Evolutionary conservation across 2,329 filamentous ascomycete species (phyloP).

Genomic region (Sporothrix schenckii): DNA sequence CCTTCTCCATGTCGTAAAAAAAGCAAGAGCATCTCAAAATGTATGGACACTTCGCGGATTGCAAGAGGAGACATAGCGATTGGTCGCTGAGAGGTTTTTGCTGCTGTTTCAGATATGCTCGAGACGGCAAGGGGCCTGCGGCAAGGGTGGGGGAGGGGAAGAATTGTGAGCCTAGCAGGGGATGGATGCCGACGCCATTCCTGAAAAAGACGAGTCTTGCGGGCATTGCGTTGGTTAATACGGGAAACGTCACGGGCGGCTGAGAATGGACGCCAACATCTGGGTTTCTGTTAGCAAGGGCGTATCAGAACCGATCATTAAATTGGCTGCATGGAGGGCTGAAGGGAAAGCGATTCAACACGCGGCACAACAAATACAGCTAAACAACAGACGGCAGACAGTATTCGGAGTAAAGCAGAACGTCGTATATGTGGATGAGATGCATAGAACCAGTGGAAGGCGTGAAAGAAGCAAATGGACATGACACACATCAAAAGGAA

Average conservation of each 20-base stretch:
- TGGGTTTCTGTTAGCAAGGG: neutral
- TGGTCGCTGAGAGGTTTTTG: slow-evolving; percentile 14
- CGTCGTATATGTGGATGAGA: slow-evolving; percentile 13
- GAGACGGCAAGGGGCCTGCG: slow-evolving; percentile 26
- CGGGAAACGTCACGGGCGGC: slow-evolving; percentile 8
- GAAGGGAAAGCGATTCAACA: neutral
- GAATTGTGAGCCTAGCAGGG: slow-evolving; percentile 9
- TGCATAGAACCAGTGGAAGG: slow-evolving; percentile 14
- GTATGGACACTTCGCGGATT: slow-evolving; percentile 21
- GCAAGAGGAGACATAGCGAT: slow-evolving; percentile 8
- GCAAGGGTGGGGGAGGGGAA: neutral
- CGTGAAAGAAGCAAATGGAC: slow-evolving; percentile 10
- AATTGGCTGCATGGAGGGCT: neutral
- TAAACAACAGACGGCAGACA: neutral
- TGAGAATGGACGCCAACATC: slow-evolving; percentile 15
- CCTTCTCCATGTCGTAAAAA: neutral
- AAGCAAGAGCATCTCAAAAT: slow-evolving; percentile 10
- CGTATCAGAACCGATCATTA: neutral
- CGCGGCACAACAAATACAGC: neutral
- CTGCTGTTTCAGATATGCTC: slow-evolving; percentile 29
- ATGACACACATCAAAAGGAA: neutral
- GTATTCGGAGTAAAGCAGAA: neutral
- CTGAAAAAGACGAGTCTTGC: neutral
- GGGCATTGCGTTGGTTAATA: neutral
- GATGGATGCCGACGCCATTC: slow-evolving; percentile 21